Percentiles rank a stretch among this genome's conserved stretches.
phyloP scores from a whole-genome alignment of 768 basidiomycete species.

The Astraeus odoratus region DNA sequence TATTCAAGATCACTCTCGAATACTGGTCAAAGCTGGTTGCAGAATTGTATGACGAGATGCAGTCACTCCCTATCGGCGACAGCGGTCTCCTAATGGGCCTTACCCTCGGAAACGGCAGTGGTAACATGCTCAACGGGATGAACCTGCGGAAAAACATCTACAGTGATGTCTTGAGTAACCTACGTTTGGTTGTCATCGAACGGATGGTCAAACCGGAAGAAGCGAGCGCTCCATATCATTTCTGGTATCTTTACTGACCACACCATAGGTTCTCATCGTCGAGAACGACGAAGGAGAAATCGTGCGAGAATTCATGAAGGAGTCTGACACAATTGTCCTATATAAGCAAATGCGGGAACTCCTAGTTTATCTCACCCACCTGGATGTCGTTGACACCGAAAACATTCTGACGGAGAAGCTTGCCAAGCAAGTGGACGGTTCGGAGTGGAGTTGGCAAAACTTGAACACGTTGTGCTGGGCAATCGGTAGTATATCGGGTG shows the following conservation, averaged over 20 bases:
- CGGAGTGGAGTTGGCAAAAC: conserved; percentile 99
- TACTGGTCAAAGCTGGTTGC: conserved; percentile 96
- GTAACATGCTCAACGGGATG: conserved; percentile 68
- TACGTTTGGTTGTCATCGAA: conserved; percentile 94
- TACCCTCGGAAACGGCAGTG: conserved; percentile 61
- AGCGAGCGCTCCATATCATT: conserved; percentile 37
- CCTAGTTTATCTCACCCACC: conserved; percentile 93
- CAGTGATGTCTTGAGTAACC: conserved; percentile 87
- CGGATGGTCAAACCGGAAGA: conserved; percentile 99
- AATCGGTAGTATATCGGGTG: conserved; percentile 97
- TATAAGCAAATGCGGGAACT: conserved; percentile 99
- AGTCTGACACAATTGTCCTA: conserved; percentile 94
- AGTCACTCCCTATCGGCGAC: conserved; percentile 82
- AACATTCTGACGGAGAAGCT: conserved; percentile 96
- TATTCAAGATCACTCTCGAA: conserved; percentile 98
- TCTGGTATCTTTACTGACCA: conserved; percentile 4
- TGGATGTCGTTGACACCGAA: conserved; percentile 95
- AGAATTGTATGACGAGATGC: conserved; percentile 96
- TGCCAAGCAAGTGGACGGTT: conserved; percentile 92
- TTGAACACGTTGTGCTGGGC: conserved; percentile 99
- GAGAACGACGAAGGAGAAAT: conserved; percentile 99
- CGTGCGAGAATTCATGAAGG: conserved; percentile 98
- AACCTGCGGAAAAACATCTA: conserved; percentile 91
- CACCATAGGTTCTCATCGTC: conserved; percentile 81
- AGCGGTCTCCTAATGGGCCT: conserved; percentile 84